Evolutionary conservation across 306 rosid species (phyloP), one percentile per base, ranked within the genome.

Genomic region (Begonia fuchsioides): DNA sequence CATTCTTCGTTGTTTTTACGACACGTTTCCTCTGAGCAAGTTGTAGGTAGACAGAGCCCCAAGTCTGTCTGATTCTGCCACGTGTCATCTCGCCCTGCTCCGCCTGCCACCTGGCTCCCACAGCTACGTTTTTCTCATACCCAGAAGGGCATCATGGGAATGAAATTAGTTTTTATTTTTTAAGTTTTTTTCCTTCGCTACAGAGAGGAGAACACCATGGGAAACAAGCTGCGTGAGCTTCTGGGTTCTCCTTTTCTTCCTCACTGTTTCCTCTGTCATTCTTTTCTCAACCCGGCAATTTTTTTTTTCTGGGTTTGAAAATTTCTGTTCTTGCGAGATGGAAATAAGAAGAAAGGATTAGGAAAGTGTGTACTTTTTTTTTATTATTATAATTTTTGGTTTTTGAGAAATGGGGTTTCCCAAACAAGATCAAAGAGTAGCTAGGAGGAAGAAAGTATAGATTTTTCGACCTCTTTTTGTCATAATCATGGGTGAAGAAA

Each of bases 401-500:
- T 58, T 54, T 32, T 61, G 52, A 54, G 55, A 39, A 61, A 55
- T 68, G 79, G 60, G 56, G 69, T 64, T 60, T 54, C 60, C 50
- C 51, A 74, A 55, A 11, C 26, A 39, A 51, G 67, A 67, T 54
- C 53, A 38, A 10, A 10, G 47, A 12, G 48, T 44, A 51, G 50
- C 41, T 19, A 13, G 19, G 26, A 40, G 11, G 35, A 26, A 26
- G 7, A 26, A 26, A 26, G 35, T 26, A 26, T 26, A 26, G 35
- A 26, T 26, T 26, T 18, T 50, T 47, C 49, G 15, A n/a, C 13
- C 18, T 39, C 47, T 32, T 26, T 41, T 51, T 48, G 18, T 43
- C 13, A 10, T 13, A 58, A 59, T 38, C 10, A 76, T 81, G 92
- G 81, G 62, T 0, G 84, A 76, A 55, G 69, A 72, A 12, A 63